phyloP scores from a whole-genome alignment of 1,139 yeast genomes.

The Pichia sp. region DNA sequence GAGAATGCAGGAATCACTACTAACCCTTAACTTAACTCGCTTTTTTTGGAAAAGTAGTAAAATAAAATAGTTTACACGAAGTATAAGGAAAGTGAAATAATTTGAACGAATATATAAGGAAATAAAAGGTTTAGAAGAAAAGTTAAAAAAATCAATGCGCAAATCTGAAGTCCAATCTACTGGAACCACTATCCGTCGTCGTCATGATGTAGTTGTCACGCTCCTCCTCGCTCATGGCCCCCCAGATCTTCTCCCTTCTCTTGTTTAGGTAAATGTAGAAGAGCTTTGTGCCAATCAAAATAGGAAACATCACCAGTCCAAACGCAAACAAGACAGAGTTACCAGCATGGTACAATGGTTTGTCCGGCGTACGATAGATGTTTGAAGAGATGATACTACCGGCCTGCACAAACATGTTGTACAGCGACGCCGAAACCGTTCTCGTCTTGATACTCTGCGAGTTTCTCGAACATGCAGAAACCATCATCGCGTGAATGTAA shows the following conservation, averaged over 20 bases:
- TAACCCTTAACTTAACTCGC: too few species aligned
- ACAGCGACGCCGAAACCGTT: slow-evolving; percentile 57
- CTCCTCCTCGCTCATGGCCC: slow-evolving; percentile 43
- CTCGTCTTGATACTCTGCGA: slow-evolving; percentile 57
- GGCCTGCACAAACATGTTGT: slow-evolving; percentile 58
- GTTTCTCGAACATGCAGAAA: slow-evolving; percentile 58
- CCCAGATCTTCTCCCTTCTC: slow-evolving; percentile 45
- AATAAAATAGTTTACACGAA: too few species aligned
- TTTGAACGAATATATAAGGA: too few species aligned
- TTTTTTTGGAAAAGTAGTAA: too few species aligned
- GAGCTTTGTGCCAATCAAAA: slow-evolving; percentile 29
- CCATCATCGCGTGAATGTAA: slow-evolving; percentile 52
- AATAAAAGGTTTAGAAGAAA: too few species aligned
- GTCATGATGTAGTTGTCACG: slow-evolving; percentile 39
- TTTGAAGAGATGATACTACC: slow-evolving; percentile 51
- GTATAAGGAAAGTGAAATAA: too few species aligned
- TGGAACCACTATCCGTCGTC: slow-evolving; percentile 50
- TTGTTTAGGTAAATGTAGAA: slow-evolving; percentile 48
- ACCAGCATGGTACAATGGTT: slow-evolving; percentile 55
- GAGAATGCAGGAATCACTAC: too few species aligned
- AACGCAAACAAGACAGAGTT: slow-evolving; percentile 43
- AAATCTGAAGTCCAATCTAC: slow-evolving; percentile 43
- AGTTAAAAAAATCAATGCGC: too few species aligned
- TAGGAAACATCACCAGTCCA: slow-evolving; percentile 30
- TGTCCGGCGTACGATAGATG: slow-evolving; percentile 53